Evolutionary conservation across 371 early-diverging fungal genomes (phyloP).

Genomic region (Mucor indicus): DNA sequence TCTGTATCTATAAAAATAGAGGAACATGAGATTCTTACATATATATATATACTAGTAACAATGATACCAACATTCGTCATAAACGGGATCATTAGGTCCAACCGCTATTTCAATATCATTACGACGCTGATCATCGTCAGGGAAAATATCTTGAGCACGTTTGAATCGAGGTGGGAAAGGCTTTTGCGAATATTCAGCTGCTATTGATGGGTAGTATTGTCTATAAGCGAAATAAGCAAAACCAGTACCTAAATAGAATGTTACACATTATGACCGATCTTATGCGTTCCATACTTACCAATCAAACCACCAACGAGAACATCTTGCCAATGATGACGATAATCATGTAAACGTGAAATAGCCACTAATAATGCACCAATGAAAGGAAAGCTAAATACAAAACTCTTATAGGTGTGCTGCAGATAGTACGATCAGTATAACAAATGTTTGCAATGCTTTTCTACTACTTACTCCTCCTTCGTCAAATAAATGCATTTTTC

Average conservation of each 20-base stretch:
- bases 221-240: constrained; percentile 66
- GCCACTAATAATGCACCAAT: constrained; percentile 65
- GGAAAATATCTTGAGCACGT: constrained; percentile 9
- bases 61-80: too few species aligned
- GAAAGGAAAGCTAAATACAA: constrained; percentile 61
- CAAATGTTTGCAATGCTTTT: too few species aligned
- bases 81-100: not conserved
- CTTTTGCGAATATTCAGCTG: constrained; percentile 2
- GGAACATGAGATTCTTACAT: too few species aligned
- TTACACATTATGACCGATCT: too few species aligned
- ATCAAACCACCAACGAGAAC: constrained; percentile 64
- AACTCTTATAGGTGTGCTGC: constrained; percentile 64
- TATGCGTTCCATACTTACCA: too few species aligned
- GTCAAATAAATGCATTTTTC: constrained; percentile 71
- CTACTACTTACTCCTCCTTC: constrained; percentile 47
- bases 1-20: too few species aligned
- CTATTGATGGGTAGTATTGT: constrained; percentile 60
- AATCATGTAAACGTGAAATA: constrained; percentile 71
- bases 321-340: constrained; percentile 88
- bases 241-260: constrained; percentile 47
- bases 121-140: constrained; percentile 3
- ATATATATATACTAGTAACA: too few species aligned
- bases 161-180: constrained; percentile 22
- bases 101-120: constrained; percentile 14
- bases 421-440: not conserved